Conservation (phyloP, 371 early-diverging fungal genomes). For the Mortierella sp. region DNA sequence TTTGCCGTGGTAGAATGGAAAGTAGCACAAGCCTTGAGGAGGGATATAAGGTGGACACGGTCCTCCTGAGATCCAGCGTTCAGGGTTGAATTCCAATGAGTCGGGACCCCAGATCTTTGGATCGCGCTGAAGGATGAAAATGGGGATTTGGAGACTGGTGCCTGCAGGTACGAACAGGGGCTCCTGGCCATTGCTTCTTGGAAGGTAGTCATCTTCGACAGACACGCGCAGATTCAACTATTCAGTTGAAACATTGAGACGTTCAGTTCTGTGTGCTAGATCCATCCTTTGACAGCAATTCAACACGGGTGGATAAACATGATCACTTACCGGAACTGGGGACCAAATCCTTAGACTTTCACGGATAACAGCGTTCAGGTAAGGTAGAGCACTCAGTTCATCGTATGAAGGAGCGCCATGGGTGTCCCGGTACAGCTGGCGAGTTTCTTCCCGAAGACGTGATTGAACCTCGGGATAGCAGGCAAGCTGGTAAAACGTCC, state of each 20-base stretch:
- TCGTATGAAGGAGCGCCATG: conserved; percentile 34
- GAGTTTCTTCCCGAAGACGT: conserved; percentile 58
- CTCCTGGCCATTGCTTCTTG: conserved; percentile 32
- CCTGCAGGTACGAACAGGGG: conserved; percentile 61
- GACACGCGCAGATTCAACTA: conserved; percentile 48
- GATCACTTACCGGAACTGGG: conserved; percentile 38
- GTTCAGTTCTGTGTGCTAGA: neutral
- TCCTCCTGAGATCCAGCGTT: conserved; percentile 60
- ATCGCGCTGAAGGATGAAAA: conserved; percentile 60
- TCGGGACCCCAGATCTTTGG: conserved; percentile 68
- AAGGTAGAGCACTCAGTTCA: conserved; percentile 34
- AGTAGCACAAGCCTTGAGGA: conserved; percentile 43
- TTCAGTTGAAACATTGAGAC: neutral
- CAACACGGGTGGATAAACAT: neutral
- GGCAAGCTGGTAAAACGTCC: conserved; percentile 66
- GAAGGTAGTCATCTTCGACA: conserved; percentile 44
- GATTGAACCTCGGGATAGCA: conserved; percentile 57
- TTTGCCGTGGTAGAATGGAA: conserved; percentile 58
- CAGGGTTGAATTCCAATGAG: conserved; percentile 65
- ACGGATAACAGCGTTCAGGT: conserved; percentile 41
- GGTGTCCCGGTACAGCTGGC: conserved; percentile 23
- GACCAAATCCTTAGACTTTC: conserved; percentile 54
- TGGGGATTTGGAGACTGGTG: conserved; percentile 56
- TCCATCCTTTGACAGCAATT: neutral
- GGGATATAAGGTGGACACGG: conserved; percentile 37